Percentiles rank a stretch among this genome's conserved stretches.
phyloP scores from a whole-genome alignment of 2,329 filamentous ascomycete genomes.

The Ophiocordyceps camponoti-saundersi region DNA sequence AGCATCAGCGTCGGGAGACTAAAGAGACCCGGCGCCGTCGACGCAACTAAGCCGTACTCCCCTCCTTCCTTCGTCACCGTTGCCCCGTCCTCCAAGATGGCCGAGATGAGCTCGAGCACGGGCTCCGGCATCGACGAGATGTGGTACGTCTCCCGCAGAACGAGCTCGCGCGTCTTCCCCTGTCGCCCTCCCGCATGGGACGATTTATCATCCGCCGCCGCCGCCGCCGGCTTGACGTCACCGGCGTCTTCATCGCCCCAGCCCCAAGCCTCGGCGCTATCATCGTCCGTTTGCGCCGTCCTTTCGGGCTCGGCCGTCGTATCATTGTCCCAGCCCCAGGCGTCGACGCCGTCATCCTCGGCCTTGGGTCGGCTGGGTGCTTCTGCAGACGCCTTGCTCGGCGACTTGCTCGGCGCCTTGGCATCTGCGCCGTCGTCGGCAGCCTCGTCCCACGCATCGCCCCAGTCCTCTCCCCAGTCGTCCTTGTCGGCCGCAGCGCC shows the following conservation, averaged over 20 bases:
- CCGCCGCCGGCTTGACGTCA: constrained; percentile 7
- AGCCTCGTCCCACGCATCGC: constrained; percentile 64
- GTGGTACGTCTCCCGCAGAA: constrained; percentile 70
- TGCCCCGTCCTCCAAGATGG: constrained; percentile 43
- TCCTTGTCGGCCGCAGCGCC: constrained; percentile 25
- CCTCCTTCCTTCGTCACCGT: constrained; percentile 36
- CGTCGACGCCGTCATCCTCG: constrained; percentile 38
- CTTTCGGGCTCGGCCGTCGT: constrained; percentile 10
- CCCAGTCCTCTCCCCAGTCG: constrained; percentile 67
- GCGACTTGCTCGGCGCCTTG: constrained; percentile 8
- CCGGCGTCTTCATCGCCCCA: constrained; percentile 56
- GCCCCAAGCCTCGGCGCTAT: constrained; percentile 57
- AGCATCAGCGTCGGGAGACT: constrained; percentile 54
- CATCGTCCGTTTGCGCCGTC: constrained; percentile 21
- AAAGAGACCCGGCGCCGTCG: constrained; percentile 54
- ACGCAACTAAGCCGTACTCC: constrained; percentile 40
- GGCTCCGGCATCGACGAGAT: constrained; percentile 76
- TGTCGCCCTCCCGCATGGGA: constrained; percentile 4
- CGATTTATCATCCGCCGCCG: constrained; percentile 1
- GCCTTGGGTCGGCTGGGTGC: constrained; percentile 3
- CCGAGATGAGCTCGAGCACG: constrained; percentile 49
- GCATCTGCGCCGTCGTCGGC: constrained; percentile 30
- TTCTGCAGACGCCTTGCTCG: constrained; percentile 4
- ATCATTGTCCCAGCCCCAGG: constrained; percentile 76
- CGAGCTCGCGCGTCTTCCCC: constrained; percentile 43